phyloP scores from a whole-genome alignment of 2,329 filamentous ascomycete species.

The Phyllosticta capitalensis region DNA sequence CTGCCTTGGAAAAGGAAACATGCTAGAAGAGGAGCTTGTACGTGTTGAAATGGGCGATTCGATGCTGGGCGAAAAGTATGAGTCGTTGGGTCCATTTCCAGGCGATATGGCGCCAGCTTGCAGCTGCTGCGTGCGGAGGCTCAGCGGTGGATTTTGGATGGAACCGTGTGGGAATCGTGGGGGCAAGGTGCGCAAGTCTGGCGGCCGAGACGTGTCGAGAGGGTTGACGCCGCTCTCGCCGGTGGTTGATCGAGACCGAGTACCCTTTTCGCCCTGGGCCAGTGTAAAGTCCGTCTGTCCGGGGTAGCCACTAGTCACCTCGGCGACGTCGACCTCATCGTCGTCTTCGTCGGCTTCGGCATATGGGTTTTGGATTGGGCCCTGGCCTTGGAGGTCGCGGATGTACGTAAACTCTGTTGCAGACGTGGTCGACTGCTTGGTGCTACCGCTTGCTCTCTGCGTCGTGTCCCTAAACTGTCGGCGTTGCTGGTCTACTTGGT shows the following conservation, averaged over 20 bases:
- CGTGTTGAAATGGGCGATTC: conserved; percentile 72
- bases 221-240: conserved; percentile 47
- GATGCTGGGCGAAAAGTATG: conserved; percentile 83
- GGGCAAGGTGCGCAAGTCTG: conserved; percentile 47
- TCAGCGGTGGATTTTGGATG: conserved; percentile 42
- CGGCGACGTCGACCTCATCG: conserved; percentile 39
- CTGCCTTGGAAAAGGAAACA: conserved; percentile 73
- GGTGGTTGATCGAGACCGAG: conserved; percentile 68
- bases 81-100: conserved; percentile 58
- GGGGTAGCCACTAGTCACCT: conserved; percentile 7
- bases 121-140: conserved; percentile 56
- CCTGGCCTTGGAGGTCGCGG: conserved; percentile 46
- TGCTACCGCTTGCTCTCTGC: conserved; percentile 36
- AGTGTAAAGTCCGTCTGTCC: conserved; percentile 41
- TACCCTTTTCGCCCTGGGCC: conserved; percentile 60
- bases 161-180: conserved; percentile 62
- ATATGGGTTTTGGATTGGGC: conserved; percentile 73
- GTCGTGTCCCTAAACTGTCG: conserved; percentile 38
- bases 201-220: conserved; percentile 22
- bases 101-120: conserved; percentile 46
- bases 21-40: conserved; percentile 61
- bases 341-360: conserved; percentile 48
- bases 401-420: conserved; percentile 74
- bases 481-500: conserved; percentile 67
- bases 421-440: conserved; percentile 43